Evolutionary conservation across 2,329 filamentous ascomycete species (phyloP), one percentile per base, ranked within the genome.

Genomic region (Biscogniauxia mediterranea): DNA sequence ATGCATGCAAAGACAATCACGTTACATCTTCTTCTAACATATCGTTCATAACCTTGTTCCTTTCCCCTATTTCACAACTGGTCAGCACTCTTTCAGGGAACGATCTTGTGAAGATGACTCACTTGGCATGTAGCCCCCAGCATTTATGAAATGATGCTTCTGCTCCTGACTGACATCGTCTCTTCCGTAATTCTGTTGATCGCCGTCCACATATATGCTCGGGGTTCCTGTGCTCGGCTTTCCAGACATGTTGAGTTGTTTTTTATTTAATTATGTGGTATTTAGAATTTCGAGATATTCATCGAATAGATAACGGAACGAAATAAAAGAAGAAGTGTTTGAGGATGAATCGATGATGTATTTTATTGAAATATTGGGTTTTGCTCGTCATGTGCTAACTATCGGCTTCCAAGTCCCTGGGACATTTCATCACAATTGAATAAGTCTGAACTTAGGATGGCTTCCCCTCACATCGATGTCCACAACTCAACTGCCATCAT

Each of bases 21-120:
- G 23, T 2, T 64, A 72, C 70, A 46, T 72, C 58, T 60, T 71
- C 65, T 3, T 60, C 60, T 1, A 60, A 52, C 68, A 71, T 70
- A 5, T 67, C 50, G 46, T 70, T 65, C 69, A 71, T 70, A 1
- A 60, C 68, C 38, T 55, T 64, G 5, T 68, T 62, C 25, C 64
- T 63, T 19, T 68, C 64, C 62, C 69, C 70, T 72, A 19, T 23
- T 20, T 4, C 15, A 19, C 6, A 15, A 50, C 28, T 21, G 2
- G 52, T 63, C 15, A 56, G 15, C 32, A 54, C 56, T 46, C 5
- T n/a, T 20, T 23, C 25, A 6, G 17, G 15, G 26, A 17, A n/a
- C 5, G 54, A 20, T 19, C 8, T 15, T 19, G 54, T 13, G 17
- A 52, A 26, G 42, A 32, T n/a, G 56, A 61, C 69, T 54, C 62